Evolutionary conservation across 805 yeast species (phyloP).

Genomic region (Saccharomycopsis schoenii): DNA sequence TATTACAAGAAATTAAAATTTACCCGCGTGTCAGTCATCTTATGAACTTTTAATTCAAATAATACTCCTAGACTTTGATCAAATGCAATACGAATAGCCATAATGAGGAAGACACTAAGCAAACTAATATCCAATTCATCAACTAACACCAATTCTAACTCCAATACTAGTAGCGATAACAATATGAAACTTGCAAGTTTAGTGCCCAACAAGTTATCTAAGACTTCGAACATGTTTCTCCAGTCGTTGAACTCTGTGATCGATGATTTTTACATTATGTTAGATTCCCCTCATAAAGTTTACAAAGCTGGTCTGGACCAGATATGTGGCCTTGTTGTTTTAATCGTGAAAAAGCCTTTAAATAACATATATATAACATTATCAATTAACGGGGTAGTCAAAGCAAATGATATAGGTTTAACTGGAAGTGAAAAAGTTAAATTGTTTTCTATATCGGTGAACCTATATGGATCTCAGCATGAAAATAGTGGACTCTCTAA

Average conservation of each 20-base stretch:
- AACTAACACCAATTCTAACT: neutral
- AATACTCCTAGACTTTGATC: neutral
- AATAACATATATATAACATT: conserved; percentile 31
- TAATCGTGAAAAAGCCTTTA: conserved; percentile 46
- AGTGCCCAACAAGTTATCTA: conserved; percentile 3
- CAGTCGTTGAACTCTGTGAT: conserved; percentile 1
- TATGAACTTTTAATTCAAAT: too few species aligned
- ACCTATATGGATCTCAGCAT: conserved; percentile 9
- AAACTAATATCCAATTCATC: neutral
- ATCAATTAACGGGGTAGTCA: conserved; percentile 15
- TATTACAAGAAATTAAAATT: too few species aligned
- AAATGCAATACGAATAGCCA: neutral
- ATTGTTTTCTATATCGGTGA: conserved; percentile 7
- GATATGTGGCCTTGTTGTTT: conserved; percentile 52
- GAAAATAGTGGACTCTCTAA: conserved; percentile 40
- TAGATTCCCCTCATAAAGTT: conserved; percentile 65
- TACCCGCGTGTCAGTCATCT: too few species aligned
- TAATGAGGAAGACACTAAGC: neutral
- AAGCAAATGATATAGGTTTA: neutral
- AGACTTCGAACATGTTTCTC: conserved; percentile 7
- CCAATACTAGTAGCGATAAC: neutral
- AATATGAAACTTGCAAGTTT: neutral
- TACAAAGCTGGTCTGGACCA: conserved; percentile 71
- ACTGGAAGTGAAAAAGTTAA: conserved; percentile 6
- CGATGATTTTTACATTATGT: conserved; percentile 53